A percentile compares a stretch with the other conserved stretches of the same genome.
Evolutionary conservation across 306 rosid species (phyloP).

Genomic region (Gleditsia sinensis): DNA sequence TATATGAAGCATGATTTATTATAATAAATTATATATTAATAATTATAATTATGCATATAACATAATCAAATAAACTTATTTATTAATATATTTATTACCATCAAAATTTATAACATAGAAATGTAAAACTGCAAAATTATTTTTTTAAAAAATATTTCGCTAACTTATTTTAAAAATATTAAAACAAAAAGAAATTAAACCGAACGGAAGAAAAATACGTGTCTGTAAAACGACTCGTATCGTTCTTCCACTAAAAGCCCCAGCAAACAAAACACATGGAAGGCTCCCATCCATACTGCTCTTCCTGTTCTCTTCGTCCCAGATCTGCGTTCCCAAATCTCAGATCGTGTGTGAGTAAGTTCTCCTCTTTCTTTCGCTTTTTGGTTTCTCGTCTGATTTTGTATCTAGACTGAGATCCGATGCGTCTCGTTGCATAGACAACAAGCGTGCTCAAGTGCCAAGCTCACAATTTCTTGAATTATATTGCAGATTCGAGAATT

Average conservation of each 20-base stretch:
- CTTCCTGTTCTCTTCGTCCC: background rate
- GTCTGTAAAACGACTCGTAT: background rate
- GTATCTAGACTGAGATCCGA: constrained; percentile 3
- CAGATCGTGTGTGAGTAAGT: constrained; percentile 33
- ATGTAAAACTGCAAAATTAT: too few species aligned
- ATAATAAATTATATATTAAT: too few species aligned
- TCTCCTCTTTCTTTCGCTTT: background rate
- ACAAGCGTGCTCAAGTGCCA: background rate
- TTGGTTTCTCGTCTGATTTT: background rate
- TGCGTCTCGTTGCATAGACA: background rate
- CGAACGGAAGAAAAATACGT: too few species aligned
- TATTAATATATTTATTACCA: too few species aligned
- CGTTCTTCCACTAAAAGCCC: background rate
- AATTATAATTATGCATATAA: too few species aligned
- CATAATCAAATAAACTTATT: too few species aligned
- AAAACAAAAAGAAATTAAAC: too few species aligned
- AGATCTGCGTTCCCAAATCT: constrained; percentile 33
- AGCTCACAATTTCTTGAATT: background rate
- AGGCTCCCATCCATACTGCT: too few species aligned
- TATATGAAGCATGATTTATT: too few species aligned
- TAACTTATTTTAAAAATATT: too few species aligned
- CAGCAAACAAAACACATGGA: background rate
- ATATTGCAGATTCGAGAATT: constrained; percentile 32
- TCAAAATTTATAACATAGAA: too few species aligned
- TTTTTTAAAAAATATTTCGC: too few species aligned